Percentiles rank a stretch among this genome's conserved stretches.
Evolutionary conservation across 257 asterid species (phyloP).

Genomic region (Ocimum tenuiflorum): DNA sequence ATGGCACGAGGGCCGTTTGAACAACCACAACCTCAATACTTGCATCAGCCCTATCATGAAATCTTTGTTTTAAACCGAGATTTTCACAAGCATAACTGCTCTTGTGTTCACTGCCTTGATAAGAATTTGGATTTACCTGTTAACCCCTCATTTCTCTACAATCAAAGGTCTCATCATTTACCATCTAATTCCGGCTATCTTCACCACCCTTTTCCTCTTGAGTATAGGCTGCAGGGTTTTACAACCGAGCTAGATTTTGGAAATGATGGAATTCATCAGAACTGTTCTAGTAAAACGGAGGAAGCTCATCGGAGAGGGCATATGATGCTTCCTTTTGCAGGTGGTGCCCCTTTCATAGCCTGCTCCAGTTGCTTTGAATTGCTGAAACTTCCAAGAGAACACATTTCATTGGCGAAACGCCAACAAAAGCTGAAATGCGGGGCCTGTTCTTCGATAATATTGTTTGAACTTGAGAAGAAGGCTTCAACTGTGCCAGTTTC

Average conservation of each 20-base stretch:
- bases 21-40: conserved; percentile 33
- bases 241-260: conserved; percentile 41
- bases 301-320: conserved; percentile 30
- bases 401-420: conserved; percentile 30
- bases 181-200: conserved; percentile 28
- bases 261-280: conserved; percentile 34
- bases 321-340: conserved; percentile 53
- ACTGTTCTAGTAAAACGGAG: conserved; percentile 34
- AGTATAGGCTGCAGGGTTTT: conserved; percentile 29
- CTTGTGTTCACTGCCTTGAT: conserved; percentile 56
- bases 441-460: conserved; percentile 65
- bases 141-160: conserved; percentile 32
- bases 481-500: conserved; percentile 42
- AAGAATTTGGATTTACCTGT: conserved; percentile 38
- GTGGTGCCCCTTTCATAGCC: conserved; percentile 80
- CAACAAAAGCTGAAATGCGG: conserved; percentile 65
- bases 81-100: conserved; percentile 49
- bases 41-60: conserved; percentile 35
- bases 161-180: conserved; percentile 35
- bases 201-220: conserved; percentile 22
- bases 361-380: conserved; percentile 78
- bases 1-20: conserved; percentile 35
- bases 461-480: conserved; percentile 44
- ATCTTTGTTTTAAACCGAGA: conserved; percentile 31
- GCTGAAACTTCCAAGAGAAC: conserved; percentile 53